phyloP scores from a whole-genome alignment of 1,284 basidiomycete genomes.

The Cutaneotrichosporon sp. region DNA sequence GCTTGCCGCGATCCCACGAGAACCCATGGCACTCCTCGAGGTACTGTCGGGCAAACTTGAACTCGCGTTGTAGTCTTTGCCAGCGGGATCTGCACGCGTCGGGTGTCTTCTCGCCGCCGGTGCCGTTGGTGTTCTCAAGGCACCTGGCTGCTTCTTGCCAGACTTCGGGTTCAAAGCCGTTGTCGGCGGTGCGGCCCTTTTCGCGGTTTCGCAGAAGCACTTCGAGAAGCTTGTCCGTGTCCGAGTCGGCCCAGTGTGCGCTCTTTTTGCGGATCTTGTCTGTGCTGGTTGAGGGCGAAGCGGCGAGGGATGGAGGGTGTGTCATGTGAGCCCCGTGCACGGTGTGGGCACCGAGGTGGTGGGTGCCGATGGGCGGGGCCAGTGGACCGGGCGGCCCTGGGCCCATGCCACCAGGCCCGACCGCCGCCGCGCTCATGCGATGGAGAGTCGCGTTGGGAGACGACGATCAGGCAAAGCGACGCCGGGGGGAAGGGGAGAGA shows the following conservation, averaged over 20 bases:
- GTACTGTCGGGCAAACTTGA: constrained; percentile 42
- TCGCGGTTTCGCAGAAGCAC: constrained; percentile 39
- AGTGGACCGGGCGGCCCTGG: constrained; percentile 11
- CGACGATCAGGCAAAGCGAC: constrained; percentile 1
- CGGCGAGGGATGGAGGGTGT: constrained; percentile 2
- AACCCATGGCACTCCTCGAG: constrained; percentile 34
- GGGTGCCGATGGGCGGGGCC: not conserved
- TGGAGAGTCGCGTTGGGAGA: constrained; percentile 3
- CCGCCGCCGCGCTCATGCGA: constrained; percentile 16
- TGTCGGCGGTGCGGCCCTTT: constrained; percentile 42
- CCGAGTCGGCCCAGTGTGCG: constrained; percentile 45
- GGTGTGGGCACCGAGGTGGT: not conserved
- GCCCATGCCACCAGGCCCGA: constrained; percentile 7
- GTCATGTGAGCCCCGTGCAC: constrained; percentile 1
- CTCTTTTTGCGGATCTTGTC: constrained; percentile 36
- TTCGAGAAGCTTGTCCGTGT: constrained; percentile 39
- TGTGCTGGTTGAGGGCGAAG: not conserved
- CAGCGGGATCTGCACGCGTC: constrained; percentile 50
- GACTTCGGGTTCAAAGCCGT: constrained; percentile 49
- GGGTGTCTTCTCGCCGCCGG: constrained; percentile 47
- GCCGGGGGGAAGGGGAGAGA: not conserved
- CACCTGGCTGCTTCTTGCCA: constrained; percentile 39
- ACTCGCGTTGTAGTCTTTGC: constrained; percentile 49
- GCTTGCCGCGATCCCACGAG: constrained; percentile 31
- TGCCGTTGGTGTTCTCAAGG: constrained; percentile 30